phyloP scores from a whole-genome alignment of 2,329 filamentous ascomycete genomes.

The Colletotrichum lini region DNA sequence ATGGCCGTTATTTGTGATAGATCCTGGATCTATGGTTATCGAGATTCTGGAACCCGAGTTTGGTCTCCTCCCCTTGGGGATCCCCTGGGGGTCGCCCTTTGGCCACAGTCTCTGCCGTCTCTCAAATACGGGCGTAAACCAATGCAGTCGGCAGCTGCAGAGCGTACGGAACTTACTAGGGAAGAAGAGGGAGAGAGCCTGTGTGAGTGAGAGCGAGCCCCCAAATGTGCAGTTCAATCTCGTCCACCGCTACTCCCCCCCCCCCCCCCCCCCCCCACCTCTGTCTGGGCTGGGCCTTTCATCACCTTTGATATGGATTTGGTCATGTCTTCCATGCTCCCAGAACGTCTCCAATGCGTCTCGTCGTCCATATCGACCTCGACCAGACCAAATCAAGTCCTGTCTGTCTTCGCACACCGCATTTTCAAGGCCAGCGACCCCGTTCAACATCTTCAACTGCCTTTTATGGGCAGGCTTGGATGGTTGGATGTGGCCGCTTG shows the following conservation, averaged over 20 bases:
- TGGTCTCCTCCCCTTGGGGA: not conserved
- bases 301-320: not conserved
- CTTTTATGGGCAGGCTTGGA: not conserved
- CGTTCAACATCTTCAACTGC: not conserved
- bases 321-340: not conserved
- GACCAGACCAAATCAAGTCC: not conserved
- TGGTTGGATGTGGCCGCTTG: not conserved
- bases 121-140: conserved; percentile 13
- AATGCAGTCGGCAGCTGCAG: conserved; percentile 4
- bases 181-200: too few relatives aligned
- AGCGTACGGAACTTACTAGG: not conserved
- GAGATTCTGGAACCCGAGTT: conserved; percentile 7
- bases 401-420: not conserved
- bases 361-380: not conserved
- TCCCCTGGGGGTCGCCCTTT: too few relatives aligned
- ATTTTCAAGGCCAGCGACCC: too few relatives aligned
- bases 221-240: not conserved
- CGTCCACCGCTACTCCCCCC: conserved; percentile 28
- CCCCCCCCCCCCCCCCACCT: conserved; percentile 14
- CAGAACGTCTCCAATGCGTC: not conserved
- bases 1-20: conserved; percentile 30
- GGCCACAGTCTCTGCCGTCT: too few relatives aligned
- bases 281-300: not conserved
- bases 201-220: not conserved
- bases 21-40: conserved; percentile 32